These are phyloP conservation scores for Kwoniella heveanensis DNA, from an alignment of 768 basidiomycete species.

Conservation along the genomic window DNA sequence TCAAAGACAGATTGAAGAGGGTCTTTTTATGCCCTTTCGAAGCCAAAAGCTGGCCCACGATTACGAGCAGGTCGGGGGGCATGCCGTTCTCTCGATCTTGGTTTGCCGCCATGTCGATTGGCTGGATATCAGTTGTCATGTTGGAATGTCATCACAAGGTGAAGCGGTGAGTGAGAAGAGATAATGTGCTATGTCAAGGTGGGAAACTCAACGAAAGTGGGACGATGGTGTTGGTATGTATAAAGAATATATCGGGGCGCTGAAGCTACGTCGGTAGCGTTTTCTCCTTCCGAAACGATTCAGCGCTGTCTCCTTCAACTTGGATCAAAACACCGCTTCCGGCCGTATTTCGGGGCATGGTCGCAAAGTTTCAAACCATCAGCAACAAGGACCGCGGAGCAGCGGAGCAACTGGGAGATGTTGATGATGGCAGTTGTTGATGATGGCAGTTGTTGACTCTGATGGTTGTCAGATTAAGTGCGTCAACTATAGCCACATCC, in stretches of 20 bases:
- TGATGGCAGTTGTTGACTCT: not conserved
- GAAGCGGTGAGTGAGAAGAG: too few species aligned
- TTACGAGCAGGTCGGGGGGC: not conserved
- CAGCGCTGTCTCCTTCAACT: too few species aligned
- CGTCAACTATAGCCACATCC: not conserved
- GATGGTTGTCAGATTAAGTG: not conserved
- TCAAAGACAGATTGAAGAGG: slow-evolving; percentile 1
- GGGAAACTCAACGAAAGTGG: too few species aligned
- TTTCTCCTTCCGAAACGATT: too few species aligned
- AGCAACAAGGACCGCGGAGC: too few species aligned
- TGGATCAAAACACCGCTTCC: too few species aligned
- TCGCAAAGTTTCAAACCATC: too few species aligned
- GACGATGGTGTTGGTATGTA: too few species aligned
- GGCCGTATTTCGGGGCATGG: too few species aligned
- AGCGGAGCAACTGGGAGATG: not conserved
- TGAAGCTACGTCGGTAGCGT: too few species aligned
- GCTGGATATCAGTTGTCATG: not conserved
- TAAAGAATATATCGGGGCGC: too few species aligned
- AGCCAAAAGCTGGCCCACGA: not conserved
- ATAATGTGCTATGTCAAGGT: too few species aligned
- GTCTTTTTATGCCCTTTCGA: not conserved
- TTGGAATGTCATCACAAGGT: not conserved
- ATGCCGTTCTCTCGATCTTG: not conserved
- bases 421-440: not conserved
- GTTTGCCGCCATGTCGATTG: not conserved